Percentiles rank a stretch among this genome's conserved stretches.
phyloP scores from a whole-genome alignment of 306 rosid species.

The Prunus padus region DNA sequence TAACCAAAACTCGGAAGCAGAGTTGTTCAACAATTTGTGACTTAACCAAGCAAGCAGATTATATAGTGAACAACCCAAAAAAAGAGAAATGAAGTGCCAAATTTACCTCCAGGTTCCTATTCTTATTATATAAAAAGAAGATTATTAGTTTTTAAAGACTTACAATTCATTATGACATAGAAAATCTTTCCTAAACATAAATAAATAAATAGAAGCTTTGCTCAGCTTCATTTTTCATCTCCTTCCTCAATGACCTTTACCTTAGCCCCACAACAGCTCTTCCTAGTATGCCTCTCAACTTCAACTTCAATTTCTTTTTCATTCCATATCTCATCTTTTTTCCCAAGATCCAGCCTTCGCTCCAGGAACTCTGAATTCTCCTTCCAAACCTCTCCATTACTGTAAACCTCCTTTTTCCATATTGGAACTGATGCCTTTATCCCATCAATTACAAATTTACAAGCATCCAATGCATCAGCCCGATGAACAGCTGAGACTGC shows the following conservation, averaged over 20 bases:
- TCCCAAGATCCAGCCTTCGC: constrained; percentile 57
- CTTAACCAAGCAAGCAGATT: too few relatives aligned
- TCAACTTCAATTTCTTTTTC: constrained; percentile 31
- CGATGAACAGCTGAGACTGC: constrained; percentile 75
- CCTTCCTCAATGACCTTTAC: constrained; percentile 47
- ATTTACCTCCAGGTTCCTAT: too few relatives aligned
- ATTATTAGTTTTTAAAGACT: too few relatives aligned
- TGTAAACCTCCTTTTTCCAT: constrained; percentile 93
- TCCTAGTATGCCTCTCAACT: constrained; percentile 31
- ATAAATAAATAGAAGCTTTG: neutral
- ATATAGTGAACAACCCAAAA: too few relatives aligned
- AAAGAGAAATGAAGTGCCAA: too few relatives aligned
- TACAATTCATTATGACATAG: neutral
- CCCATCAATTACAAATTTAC: constrained; percentile 79
- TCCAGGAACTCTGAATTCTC: constrained; percentile 82
- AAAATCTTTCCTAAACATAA: too few relatives aligned
- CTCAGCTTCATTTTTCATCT: constrained; percentile 1
- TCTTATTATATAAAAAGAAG: too few relatives aligned
- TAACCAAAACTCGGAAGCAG: too few relatives aligned
- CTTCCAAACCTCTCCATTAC: constrained; percentile 95
- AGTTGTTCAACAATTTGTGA: too few relatives aligned
- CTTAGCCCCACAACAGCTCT: constrained; percentile 61
- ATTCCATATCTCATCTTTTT: constrained; percentile 29
- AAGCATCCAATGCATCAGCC: constrained; percentile 76
- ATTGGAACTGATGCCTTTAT: constrained; percentile 83